These are phyloP conservation scores for Zymoseptoria tritici DNA, from an alignment of 2,329 filamentous ascomycete genomes.

Conservation along the genomic window DNA sequence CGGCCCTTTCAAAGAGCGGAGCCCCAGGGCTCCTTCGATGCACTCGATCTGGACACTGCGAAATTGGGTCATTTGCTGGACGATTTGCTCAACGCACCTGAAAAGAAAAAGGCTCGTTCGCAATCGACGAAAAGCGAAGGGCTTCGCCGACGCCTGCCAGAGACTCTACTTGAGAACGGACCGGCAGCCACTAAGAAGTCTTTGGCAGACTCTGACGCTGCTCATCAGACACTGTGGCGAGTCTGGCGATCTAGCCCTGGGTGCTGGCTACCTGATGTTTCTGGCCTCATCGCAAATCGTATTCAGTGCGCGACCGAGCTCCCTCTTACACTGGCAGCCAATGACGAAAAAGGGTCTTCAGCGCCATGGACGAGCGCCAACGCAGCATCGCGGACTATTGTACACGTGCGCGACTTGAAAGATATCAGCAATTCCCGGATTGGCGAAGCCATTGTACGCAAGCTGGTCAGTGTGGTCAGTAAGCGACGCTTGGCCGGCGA, in stretches of 20 bases:
- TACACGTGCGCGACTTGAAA: constrained; percentile 70
- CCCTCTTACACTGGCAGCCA: constrained; percentile 1
- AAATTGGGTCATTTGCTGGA: constrained; percentile 26
- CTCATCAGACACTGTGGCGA: constrained; percentile 12
- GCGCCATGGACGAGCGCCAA: constrained; percentile 10
- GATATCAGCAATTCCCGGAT: constrained; percentile 65
- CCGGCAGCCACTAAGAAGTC: neutral
- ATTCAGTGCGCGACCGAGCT: neutral
- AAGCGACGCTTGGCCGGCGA: constrained; percentile 63
- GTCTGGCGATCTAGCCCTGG: constrained; percentile 16
- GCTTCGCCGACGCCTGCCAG: neutral
- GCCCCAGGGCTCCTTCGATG: constrained; percentile 4
- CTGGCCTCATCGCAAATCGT: constrained; percentile 12
- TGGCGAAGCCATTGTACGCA: constrained; percentile 60
- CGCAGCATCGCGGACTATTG: constrained; percentile 43
- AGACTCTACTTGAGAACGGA: neutral
- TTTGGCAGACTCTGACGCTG: neutral
- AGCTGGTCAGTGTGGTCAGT: constrained; percentile 65
- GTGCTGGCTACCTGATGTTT: constrained; percentile 15
- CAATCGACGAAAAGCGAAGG: neutral
- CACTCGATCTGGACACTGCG: constrained; percentile 23
- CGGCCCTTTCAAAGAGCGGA: constrained; percentile 3
- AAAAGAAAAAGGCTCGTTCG: constrained; percentile 11
- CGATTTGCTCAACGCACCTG: constrained; percentile 25
- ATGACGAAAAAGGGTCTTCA: neutral